phyloP scores from a whole-genome alignment of 2,329 filamentous ascomycete species.

The Microcera coccophila region DNA sequence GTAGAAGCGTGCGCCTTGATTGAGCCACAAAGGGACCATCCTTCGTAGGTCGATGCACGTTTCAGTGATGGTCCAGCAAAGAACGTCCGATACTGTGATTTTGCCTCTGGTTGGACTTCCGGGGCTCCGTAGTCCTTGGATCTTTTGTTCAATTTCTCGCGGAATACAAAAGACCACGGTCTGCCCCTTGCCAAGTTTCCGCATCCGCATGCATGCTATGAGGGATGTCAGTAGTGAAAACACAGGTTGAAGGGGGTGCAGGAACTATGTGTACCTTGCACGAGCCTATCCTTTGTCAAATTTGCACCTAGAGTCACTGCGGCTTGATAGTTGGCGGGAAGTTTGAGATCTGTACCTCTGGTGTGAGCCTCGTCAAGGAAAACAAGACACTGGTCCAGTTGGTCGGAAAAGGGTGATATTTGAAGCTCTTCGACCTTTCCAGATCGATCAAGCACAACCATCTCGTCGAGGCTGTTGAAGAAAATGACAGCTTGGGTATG shows the following conservation, averaged over 20 bases:
- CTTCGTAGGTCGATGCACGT: constrained; percentile 12
- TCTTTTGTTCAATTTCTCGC: constrained; percentile 54
- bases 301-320: constrained; percentile 63
- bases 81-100: constrained; percentile 51
- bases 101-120: fast-evolving
- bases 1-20: constrained; percentile 53
- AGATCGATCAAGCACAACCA: constrained; percentile 49
- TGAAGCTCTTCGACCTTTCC: constrained; percentile 48
- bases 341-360: constrained; percentile 62
- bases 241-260: neutral
- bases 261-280: constrained; percentile 53
- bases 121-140: constrained; percentile 28
- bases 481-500: constrained; percentile 46
- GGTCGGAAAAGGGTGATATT: constrained; percentile 54
- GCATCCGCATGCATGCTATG: constrained; percentile 66
- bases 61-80: constrained; percentile 53
- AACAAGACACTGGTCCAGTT: constrained; percentile 57
- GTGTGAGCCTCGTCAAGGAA: constrained; percentile 71
- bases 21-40: constrained; percentile 35
- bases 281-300: constrained; percentile 64
- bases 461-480: constrained; percentile 52
- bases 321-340: constrained; percentile 57
- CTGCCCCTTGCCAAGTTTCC: constrained; percentile 64
- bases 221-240: constrained; percentile 7
- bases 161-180: constrained; percentile 59